Percentiles rank a stretch among this genome's conserved stretches.
Evolutionary conservation across 257 asterid genomes (phyloP).

Genomic region (Solanum chilense): DNA sequence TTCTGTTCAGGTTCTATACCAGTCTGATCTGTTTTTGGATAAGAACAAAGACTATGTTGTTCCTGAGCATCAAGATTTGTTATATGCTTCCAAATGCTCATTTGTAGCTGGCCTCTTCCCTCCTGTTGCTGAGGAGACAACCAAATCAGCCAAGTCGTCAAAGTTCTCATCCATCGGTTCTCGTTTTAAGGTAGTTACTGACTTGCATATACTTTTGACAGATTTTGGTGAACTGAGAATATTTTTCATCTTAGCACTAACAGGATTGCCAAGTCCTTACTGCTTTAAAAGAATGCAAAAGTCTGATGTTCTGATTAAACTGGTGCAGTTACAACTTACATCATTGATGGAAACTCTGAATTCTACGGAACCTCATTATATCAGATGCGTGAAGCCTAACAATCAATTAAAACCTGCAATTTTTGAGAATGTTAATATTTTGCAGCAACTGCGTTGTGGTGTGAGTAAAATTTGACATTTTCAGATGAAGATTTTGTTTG

Average conservation of each 20-base stretch:
- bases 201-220: background rate
- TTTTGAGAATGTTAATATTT: slow-evolving; percentile 76
- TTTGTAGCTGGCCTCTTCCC: slow-evolving; percentile 91
- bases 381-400: slow-evolving; percentile 98
- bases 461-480: slow-evolving; percentile 44
- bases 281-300: background rate
- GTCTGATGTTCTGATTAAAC: slow-evolving; percentile 19
- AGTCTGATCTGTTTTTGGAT: slow-evolving; percentile 92
- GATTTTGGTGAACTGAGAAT: background rate
- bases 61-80: slow-evolving; percentile 93
- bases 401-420: slow-evolving; percentile 87
- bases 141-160: slow-evolving; percentile 76
- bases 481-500: background rate
- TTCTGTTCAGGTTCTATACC: slow-evolving; percentile 72
- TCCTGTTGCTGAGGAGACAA: slow-evolving; percentile 67
- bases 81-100: slow-evolving; percentile 66
- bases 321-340: slow-evolving; percentile 82
- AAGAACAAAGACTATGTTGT: slow-evolving; percentile 98
- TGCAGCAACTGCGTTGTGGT: slow-evolving; percentile 99
- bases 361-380: slow-evolving; percentile 95
- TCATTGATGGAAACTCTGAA: slow-evolving; percentile 90
- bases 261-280: background rate
- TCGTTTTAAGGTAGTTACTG: slow-evolving; percentile 69
- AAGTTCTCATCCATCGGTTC: slow-evolving; percentile 97
- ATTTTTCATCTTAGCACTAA: background rate